Evolutionary conservation across 2,329 filamentous ascomycete genomes (phyloP), one percentile per base, ranked within the genome.

Genomic region (Aspergillus ustus): DNA sequence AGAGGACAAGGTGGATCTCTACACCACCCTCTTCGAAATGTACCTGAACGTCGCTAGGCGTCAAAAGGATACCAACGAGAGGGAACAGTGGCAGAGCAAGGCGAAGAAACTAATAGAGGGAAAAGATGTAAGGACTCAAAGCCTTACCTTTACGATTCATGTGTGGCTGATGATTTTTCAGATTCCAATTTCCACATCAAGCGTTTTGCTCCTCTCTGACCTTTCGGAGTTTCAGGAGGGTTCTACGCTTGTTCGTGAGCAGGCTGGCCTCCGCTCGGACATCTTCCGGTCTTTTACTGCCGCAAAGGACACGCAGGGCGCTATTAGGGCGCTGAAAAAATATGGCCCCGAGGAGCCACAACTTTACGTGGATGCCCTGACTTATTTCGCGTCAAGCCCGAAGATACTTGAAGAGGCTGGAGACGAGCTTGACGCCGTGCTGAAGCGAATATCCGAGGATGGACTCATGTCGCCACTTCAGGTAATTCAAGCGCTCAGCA

Each of bases 11-110:
- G 86, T 89, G 1, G 96, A 99, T 75, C 83, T 99, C 17, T 95
- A 95, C 72, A 98, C 94, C 0, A 97, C 96, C 0, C 77, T 99
- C 15, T 98, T 99, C 72, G 96, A 99, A 76, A 98, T 99, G 91
- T 99, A 98, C 73, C 82, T 99, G 8, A 91, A 96, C 75, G 95
- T 93, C 69, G 91, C 94, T 22, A 90, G 88, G 62, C 87, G 89
- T 61, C 89, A 89, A 71, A 91, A 89, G 70, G 89, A 89, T 59
- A 51, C 77, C 76, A 73, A 76, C 37, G 84, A 93, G 64, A 88
- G 89, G 66, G 86, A 90, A 68, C 86, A 90, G 66, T 99, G 95
- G 94, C 92, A 97, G 73, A 84, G 84, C 48, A 97, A 96, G 74
- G 95, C 95, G 0, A 97, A 95, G 79, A 89, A 87, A 64, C 85